phyloP scores from a whole-genome alignment of 306 rosid genomes.

The Mucuna pruriens region DNA sequence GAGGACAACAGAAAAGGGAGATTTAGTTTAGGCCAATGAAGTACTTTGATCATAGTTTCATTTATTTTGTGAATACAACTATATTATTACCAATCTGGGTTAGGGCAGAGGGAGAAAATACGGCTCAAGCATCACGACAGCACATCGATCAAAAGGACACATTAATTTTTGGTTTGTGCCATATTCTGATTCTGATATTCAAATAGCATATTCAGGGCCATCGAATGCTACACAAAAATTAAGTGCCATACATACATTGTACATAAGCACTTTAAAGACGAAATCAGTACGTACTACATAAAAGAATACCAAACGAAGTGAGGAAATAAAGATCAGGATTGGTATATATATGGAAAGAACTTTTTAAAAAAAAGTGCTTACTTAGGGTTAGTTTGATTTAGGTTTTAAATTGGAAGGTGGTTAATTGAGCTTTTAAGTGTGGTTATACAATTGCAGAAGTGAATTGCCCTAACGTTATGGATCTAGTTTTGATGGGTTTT shows the following conservation, averaged over 20 bases:
- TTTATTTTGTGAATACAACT: constrained; percentile 42
- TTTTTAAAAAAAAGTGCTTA: not conserved
- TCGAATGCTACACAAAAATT: not conserved
- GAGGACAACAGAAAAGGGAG: constrained; percentile 34
- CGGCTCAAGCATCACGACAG: constrained; percentile 8
- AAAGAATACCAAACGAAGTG: not conserved
- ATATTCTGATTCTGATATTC: too few relatives aligned
- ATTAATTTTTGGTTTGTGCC: constrained; percentile 22
- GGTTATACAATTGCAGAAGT: not conserved
- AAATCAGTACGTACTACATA: not conserved
- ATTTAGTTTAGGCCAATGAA: constrained; percentile 40
- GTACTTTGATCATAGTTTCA: constrained; percentile 39
- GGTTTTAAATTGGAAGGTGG: not conserved
- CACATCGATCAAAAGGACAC: constrained; percentile 19
- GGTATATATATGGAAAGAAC: not conserved
- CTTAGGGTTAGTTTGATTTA: not conserved
- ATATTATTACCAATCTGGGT: constrained; percentile 38
- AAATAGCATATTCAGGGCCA: not conserved
- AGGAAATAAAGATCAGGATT: not conserved
- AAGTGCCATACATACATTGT: not conserved
- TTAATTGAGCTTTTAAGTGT: not conserved
- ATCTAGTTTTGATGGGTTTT: constrained; percentile 30
- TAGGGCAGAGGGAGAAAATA: constrained; percentile 33
- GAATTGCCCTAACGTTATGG: constrained; percentile 31
- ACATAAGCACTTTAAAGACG: not conserved